Base-by-base conservation (phyloP, 768 basidiomycete genomes). In the Daedaleopsis sinensis region DNA sequence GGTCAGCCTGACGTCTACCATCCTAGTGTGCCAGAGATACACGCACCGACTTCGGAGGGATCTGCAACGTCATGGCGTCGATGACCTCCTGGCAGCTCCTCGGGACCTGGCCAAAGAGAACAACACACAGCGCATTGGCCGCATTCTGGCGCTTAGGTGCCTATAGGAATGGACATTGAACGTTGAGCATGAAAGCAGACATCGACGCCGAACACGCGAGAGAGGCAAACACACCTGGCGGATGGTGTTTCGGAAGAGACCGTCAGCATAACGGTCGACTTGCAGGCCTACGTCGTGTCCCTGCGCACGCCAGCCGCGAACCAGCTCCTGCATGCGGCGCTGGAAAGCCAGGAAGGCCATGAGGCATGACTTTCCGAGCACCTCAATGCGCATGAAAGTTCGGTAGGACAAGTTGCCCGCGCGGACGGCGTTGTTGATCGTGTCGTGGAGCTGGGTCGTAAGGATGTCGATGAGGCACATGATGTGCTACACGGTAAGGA, bases 191-290 rank as follows among this genome's bases (percentile, higher is more conserved):
- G n/a, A n/a, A n/a, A n/a, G n/a, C n/a, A n/a, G n/a, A n/a, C n/a
- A n/a, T n/a, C n/a, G n/a, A n/a, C n/a, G n/a, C n/a, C n/a, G n/a
- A n/a, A n/a, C 3, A 7, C 27, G 27, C 27, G 7, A 3, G 27
- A 3, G 27, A 32, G 27, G 27, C 27, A 32, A 3, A 7, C 54
- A 6, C 16, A 61, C 60, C 42, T 51, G 32, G 3, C 15, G 32
- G 27, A 51, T 50, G 27, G 21, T 44, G n/a, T 55, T 58, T 15
- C 24, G 53, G 57, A 63, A 63, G 10, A 63, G 35, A 18, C 61
- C 61, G 37, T 63, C 61, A 8, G 57, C 57, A 21, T 55, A 63
- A 3, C 61, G 61, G 11, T 52, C 53, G 39, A 63, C 23, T 38
- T 63, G 61, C 46, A 55, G 42, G 19, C 19, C 47, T 32, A 58